Conservation (phyloP, 2,329 filamentous ascomycete genomes). For the Knufia petricola region DNA sequence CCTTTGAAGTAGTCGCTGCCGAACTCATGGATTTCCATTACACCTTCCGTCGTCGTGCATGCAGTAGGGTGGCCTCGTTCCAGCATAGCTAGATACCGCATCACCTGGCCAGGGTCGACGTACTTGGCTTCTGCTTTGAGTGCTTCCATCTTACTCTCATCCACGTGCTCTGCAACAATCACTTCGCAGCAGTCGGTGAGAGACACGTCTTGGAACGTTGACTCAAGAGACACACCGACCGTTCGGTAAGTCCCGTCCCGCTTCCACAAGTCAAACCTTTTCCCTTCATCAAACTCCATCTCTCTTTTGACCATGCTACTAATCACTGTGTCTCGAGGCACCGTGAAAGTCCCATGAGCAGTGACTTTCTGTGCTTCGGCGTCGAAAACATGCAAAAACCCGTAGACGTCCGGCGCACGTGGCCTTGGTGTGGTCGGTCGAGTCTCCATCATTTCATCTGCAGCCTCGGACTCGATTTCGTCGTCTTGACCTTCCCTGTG, state of each 20-base stretch:
- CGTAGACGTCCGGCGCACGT: constrained; percentile 30
- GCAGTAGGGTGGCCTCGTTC: constrained; percentile 17
- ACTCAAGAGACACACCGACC: constrained; percentile 3
- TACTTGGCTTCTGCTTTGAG: constrained; percentile 26
- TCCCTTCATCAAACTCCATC: constrained; percentile 30
- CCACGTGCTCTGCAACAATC: constrained; percentile 34
- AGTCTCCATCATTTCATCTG: constrained; percentile 2
- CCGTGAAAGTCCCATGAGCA: constrained; percentile 35
- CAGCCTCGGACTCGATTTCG: background rate
- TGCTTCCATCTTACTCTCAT: constrained; percentile 24
- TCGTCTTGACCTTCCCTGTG: background rate
- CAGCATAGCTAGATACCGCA: constrained; percentile 15
- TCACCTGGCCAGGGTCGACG: constrained; percentile 14
- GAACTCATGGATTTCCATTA: constrained; percentile 43
- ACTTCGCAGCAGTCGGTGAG: constrained; percentile 33
- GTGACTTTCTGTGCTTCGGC: constrained; percentile 37
- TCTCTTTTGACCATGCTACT: constrained; percentile 32
- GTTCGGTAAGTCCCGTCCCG: constrained; percentile 20
- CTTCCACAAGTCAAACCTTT: constrained; percentile 36
- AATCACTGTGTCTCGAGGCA: constrained; percentile 31
- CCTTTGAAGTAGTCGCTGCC: constrained; percentile 47
- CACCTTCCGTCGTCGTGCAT: constrained; percentile 15
- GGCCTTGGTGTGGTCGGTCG: constrained; percentile 6
- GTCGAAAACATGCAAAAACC: constrained; percentile 45
- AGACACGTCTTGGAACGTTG: constrained; percentile 15